phyloP scores from a whole-genome alignment of 768 basidiomycete species.

The Podaxis sp. region DNA sequence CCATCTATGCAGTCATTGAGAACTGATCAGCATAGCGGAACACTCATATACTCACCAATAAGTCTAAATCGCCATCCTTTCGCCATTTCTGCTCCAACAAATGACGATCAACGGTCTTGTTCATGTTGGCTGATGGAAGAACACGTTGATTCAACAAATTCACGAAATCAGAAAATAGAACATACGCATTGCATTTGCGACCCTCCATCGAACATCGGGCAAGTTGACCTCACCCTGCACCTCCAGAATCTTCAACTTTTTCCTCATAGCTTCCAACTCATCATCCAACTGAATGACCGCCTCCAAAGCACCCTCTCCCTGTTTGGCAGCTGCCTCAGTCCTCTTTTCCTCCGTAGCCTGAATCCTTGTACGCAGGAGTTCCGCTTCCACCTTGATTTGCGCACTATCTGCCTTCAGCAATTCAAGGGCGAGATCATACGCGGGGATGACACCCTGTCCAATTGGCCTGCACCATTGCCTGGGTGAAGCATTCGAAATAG shows the following conservation, averaged over 20 bases:
- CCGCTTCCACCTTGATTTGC: conserved; percentile 44
- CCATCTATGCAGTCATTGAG: conserved; percentile 61
- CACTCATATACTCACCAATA: conserved; percentile 58
- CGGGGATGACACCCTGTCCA: conserved; percentile 61
- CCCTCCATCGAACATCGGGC: conserved; percentile 80
- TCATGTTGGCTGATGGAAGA: conserved; percentile 56
- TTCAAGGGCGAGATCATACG: conserved; percentile 83
- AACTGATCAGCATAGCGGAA: neutral
- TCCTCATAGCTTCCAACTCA: conserved; percentile 43
- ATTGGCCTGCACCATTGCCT: conserved; percentile 68
- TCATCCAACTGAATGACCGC: conserved; percentile 31
- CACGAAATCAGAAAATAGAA: conserved; percentile 17
- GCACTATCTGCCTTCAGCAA: conserved; percentile 65
- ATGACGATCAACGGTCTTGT: conserved; percentile 71
- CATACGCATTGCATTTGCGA: conserved; percentile 77
- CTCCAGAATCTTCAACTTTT: conserved; percentile 60
- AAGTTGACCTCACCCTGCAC: conserved; percentile 83
- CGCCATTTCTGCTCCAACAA: conserved; percentile 85
- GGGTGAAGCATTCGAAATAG: conserved; percentile 50
- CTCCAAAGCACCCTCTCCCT: conserved; percentile 27
- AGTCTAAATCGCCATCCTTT: conserved; percentile 78
- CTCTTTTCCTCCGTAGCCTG: conserved; percentile 24
- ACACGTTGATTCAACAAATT: neutral
- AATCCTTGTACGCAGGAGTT: conserved; percentile 35
- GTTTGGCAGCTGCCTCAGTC: conserved; percentile 22